These are phyloP conservation scores for Collybia sordida DNA, from an alignment of 768 basidiomycete genomes.

Conservation along the genomic window DNA sequence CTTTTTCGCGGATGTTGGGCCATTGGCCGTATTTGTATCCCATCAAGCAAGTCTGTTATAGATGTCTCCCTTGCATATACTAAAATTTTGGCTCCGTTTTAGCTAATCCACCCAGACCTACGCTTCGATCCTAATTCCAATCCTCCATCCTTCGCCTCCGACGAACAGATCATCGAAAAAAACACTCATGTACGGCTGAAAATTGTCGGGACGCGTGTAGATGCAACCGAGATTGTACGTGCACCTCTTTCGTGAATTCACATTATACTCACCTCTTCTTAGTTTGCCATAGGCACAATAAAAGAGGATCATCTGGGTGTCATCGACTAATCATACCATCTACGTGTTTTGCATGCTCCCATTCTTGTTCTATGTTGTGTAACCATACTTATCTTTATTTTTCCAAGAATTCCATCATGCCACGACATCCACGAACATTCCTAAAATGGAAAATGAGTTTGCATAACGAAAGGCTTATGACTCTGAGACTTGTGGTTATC, in stretches of 20 bases:
- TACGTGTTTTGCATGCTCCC: too few species aligned
- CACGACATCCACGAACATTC: too few species aligned
- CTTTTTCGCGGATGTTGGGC: constrained; percentile 96
- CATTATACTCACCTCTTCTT: constrained; percentile 1
- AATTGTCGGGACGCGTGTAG: constrained; percentile 97
- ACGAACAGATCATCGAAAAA: constrained; percentile 94
- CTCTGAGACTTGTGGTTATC: too few species aligned
- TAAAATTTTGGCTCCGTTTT: constrained; percentile 3
- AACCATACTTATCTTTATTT: too few species aligned
- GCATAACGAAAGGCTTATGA: too few species aligned
- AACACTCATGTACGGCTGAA: constrained; percentile 91
- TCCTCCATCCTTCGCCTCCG: constrained; percentile 94
- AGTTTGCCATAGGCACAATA: constrained; percentile 98
- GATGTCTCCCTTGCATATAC: background rate
- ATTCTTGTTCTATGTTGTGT: too few species aligned
- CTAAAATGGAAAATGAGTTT: too few species aligned
- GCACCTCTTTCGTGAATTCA: background rate
- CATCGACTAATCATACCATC: constrained; percentile 53
- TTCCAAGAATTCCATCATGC: too few species aligned
- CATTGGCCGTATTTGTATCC: constrained; percentile 91
- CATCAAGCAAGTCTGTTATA: constrained; percentile 67
- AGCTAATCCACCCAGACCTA: constrained; percentile 95
- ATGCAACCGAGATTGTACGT: constrained; percentile 95
- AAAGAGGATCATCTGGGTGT: constrained; percentile 98
- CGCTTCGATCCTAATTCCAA: constrained; percentile 94